Evolutionary conservation across 352 stramenopile genomes (phyloP), one percentile per base, ranked within the genome.

Genomic region (Globisporangium perplexum): DNA sequence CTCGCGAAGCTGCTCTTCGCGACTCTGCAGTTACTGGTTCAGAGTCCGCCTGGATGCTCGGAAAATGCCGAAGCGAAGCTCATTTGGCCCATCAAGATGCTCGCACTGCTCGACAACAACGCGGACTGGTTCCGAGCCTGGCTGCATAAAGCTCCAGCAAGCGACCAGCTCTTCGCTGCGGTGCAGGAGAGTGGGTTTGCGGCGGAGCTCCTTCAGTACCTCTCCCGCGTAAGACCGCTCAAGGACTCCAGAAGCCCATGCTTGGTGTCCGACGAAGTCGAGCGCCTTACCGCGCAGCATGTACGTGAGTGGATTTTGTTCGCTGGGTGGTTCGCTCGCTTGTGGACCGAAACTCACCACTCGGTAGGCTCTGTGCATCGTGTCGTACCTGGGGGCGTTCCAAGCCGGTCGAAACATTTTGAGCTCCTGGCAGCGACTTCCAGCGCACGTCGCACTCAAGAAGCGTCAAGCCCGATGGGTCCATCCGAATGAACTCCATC

Each of bases 111-210:
- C 3, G 68, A 78, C 14, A 31, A 63, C 3, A 44, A 53, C 1
- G 63, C 69, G 38, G 46, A 44, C 17, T 90, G 79, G 79, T 65
- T 88, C 47, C 55, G 60, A 10, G 53, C 65, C 18, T 90, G 79
- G 79, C 30, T 77, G 14, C 50, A 70, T 4, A 83, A 79, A 56
- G 48, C 44, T 4, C 74, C 79, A 24, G 63, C 28, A 8, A 11
- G 35, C 7, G 49, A 20, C 1, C 77, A 86, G 24, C 30, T 88
- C 14, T 75, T 86, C 39, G 50, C 49, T 20, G 64, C 63, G 41
- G 24, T 67, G 5, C n/a, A 65, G 26, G 71, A 79, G 30, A 72
- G 61, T 33, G 59, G 68, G 0, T 69, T 81, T 31, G 42, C 73
- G 1, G 43, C 44, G 17, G 69, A 83, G 44, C 5, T 77, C 23